A percentile compares a stretch with the other conserved stretches of the same genome.
phyloP scores from a whole-genome alignment of 495 filamentous ascomycete genomes.

The Melanomma pulvis-pyrius region DNA sequence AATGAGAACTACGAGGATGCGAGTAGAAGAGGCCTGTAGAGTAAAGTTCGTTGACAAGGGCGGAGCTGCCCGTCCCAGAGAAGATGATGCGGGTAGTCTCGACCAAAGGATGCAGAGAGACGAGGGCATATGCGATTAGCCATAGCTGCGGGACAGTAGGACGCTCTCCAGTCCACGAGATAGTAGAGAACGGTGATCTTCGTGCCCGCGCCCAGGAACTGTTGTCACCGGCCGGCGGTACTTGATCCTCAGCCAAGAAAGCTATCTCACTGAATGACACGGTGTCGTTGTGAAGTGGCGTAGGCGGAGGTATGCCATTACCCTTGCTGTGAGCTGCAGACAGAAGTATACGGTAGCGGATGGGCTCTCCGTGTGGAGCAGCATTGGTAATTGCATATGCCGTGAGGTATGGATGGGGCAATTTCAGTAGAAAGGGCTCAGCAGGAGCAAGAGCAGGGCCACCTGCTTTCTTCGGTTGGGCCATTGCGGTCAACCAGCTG shows the following conservation, averaged over 20 bases:
- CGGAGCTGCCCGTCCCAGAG: slow-evolving; percentile 34
- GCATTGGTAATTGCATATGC: slow-evolving; percentile 24
- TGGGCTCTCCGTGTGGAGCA: slow-evolving; percentile 1
- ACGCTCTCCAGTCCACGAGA: slow-evolving; percentile 48
- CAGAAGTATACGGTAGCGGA: neutral
- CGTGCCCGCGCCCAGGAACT: slow-evolving; percentile 52
- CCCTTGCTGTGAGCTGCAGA: slow-evolving; percentile 5
- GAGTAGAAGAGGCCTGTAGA: slow-evolving; percentile 53
- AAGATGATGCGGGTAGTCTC: slow-evolving; percentile 60
- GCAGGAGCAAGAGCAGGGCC: neutral
- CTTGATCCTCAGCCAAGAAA: slow-evolving; percentile 11
- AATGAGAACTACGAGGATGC: slow-evolving; percentile 57
- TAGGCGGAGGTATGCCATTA: slow-evolving; percentile 17
- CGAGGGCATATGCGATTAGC: slow-evolving; percentile 63
- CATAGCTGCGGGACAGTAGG: slow-evolving; percentile 64
- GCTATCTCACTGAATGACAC: slow-evolving; percentile 26
- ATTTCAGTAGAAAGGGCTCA: slow-evolving; percentile 20
- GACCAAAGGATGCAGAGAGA: slow-evolving; percentile 55
- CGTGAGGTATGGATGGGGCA: slow-evolving; percentile 39
- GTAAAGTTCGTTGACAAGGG: slow-evolving; percentile 46
- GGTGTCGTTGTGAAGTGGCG: slow-evolving; percentile 10
- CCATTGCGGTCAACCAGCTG: slow-evolving; percentile 8
- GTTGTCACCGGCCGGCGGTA: slow-evolving; percentile 48
- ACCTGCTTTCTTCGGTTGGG: slow-evolving; percentile 6
- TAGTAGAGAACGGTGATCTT: slow-evolving; percentile 46